These are phyloP conservation scores for Sporothrix brasiliensis DNA, from an alignment of 2,329 filamentous ascomycete species.

Conservation along the genomic window DNA sequence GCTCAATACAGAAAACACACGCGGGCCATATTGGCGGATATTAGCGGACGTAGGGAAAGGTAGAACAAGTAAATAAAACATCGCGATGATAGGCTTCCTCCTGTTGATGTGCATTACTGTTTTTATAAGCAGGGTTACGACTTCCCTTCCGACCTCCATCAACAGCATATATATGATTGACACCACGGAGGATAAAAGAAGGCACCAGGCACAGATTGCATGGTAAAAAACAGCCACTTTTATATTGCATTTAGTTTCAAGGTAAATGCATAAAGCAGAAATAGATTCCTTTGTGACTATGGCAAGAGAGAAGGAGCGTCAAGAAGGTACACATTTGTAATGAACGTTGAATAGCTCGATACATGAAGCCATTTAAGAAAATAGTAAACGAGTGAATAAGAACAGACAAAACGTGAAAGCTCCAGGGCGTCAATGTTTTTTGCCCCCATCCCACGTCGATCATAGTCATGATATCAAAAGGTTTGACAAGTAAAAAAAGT, in stretches of 20 bases:
- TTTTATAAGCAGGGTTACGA: conserved; percentile 5
- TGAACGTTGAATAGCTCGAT: not conserved
- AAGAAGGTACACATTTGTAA: conserved; percentile 24
- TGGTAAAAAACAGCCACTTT: not conserved
- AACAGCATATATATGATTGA: not conserved
- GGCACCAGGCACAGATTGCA: not conserved
- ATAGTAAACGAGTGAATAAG: conserved; percentile 45
- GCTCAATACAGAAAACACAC: not conserved
- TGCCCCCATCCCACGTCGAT: conserved; percentile 13
- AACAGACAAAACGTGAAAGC: conserved; percentile 21
- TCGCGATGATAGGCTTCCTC: not conserved
- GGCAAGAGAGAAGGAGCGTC: conserved; percentile 14
- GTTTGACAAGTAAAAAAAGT: not conserved
- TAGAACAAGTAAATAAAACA: not conserved
- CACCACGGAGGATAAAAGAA: conserved; percentile 4
- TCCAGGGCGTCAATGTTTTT: not conserved
- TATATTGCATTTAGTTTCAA: not conserved
- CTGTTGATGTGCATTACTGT: conserved; percentile 8
- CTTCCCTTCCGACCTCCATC: not conserved
- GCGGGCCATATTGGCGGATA: conserved; percentile 4
- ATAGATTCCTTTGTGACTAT: conserved; percentile 2
- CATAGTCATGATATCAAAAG: conserved; percentile 27
- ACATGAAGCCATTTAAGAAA: conserved; percentile 11
- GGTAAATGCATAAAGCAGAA: conserved; percentile 2
- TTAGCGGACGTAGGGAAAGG: not conserved